Conservation (phyloP, 2,329 filamentous ascomycete genomes). For the Phoma sp. region DNA sequence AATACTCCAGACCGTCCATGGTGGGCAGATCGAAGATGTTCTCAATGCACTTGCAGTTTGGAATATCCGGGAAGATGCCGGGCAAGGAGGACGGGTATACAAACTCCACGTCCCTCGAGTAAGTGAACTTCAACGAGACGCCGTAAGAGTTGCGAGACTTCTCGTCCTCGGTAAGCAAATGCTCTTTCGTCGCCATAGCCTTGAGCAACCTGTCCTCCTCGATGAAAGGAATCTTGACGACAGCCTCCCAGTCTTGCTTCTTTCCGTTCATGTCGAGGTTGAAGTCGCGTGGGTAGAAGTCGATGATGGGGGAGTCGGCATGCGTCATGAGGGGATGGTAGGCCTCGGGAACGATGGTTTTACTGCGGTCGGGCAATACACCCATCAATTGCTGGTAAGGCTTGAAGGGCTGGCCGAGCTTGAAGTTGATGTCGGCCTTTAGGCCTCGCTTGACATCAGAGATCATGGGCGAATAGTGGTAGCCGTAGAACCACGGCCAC, state of each 20-base stretch:
- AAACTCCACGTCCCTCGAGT: constrained; percentile 77
- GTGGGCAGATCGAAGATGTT: constrained; percentile 96
- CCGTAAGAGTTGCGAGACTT: constrained; percentile 87
- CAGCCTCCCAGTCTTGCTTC: constrained; percentile 99
- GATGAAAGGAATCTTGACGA: constrained; percentile 99
- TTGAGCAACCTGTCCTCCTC: constrained; percentile 84
- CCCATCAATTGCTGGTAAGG: constrained; percentile 98
- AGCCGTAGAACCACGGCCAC: constrained; percentile 98
- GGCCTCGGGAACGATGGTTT: constrained; percentile 86
- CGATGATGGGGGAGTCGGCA: constrained; percentile 87
- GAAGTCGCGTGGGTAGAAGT: constrained; percentile 97
- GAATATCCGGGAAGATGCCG: constrained; percentile 88
- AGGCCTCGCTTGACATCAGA: constrained; percentile 92
- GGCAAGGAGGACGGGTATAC: constrained; percentile 86
- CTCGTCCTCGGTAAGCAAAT: constrained; percentile 77
- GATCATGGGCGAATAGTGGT: constrained; percentile 97
- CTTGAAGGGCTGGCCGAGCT: constrained; percentile 90
- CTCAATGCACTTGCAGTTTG: constrained; percentile 87
- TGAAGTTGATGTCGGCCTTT: constrained; percentile 86
- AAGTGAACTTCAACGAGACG: constrained; percentile 90
- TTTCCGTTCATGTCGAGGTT: constrained; percentile 99
- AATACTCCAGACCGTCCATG: constrained; percentile 86
- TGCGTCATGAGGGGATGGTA: constrained; percentile 95
- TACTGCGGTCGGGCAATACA: constrained; percentile 94
- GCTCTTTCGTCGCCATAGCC: constrained; percentile 86